phyloP scores from a whole-genome alignment of 2,329 filamentous ascomycete species.

The Hypoxylon sp. region DNA sequence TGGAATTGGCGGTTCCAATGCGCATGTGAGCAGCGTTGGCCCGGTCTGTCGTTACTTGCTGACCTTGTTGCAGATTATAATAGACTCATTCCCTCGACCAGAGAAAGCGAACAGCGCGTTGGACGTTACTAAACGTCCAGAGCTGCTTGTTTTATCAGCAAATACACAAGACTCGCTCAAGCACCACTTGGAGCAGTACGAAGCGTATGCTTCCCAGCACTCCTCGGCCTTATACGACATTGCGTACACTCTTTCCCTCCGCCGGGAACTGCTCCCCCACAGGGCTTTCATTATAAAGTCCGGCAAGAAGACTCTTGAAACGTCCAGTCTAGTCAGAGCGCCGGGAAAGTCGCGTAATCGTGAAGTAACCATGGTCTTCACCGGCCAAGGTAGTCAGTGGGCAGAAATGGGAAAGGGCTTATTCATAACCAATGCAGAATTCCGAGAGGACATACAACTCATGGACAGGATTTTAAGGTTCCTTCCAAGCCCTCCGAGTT shows the following conservation, averaged over 20 bases:
- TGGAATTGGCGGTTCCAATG: slow-evolving; percentile 46
- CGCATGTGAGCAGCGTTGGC: slow-evolving; percentile 34
- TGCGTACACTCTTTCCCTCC: slow-evolving; percentile 44
- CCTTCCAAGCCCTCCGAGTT: slow-evolving; percentile 20
- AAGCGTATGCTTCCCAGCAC: slow-evolving; percentile 34
- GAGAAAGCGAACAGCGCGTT: background rate
- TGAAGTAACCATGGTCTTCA: slow-evolving; percentile 41
- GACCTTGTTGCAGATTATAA: slow-evolving; percentile 24
- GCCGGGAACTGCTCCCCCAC: slow-evolving; percentile 42
- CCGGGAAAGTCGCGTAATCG: slow-evolving; percentile 21
- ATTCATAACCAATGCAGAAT: slow-evolving; percentile 28
- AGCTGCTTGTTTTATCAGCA: slow-evolving; percentile 38
- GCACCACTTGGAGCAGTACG: slow-evolving; percentile 27
- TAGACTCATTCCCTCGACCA: slow-evolving; percentile 30
- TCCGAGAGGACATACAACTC: slow-evolving; percentile 29
- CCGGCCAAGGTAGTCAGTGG: slow-evolving; percentile 47
- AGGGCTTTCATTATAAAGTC: slow-evolving; percentile 39
- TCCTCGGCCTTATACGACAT: slow-evolving; percentile 33
- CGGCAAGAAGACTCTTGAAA: slow-evolving; percentile 17
- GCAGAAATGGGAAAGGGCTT: slow-evolving; percentile 38
- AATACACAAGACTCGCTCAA: slow-evolving; percentile 31
- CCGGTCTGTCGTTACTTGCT: background rate
- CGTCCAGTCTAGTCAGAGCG: slow-evolving; percentile 12
- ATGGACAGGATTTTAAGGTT: slow-evolving; percentile 26
- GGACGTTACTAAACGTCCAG: slow-evolving; percentile 8